Evolutionary conservation across 169 alveolate genomes (phyloP).

Genomic region (Toxoplasma gondii): DNA sequence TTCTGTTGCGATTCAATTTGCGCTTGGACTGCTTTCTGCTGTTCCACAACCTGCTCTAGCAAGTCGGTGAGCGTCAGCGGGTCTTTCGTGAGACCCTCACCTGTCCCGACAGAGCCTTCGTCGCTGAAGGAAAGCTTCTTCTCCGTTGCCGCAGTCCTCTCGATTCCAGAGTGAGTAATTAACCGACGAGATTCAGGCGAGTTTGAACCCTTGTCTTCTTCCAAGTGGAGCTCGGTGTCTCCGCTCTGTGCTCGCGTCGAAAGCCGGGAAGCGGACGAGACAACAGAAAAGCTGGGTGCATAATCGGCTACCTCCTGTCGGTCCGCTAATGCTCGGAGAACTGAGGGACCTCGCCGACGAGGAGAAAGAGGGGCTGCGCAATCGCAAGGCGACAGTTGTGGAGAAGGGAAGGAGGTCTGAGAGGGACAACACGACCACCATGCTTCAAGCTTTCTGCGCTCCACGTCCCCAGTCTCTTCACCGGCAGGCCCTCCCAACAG

Average conservation of each 20-base stretch:
- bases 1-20: neutral
- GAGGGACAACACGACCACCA: neutral
- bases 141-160: neutral
- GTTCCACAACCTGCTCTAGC: neutral
- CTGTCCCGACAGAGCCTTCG: neutral
- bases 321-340: too few species aligned
- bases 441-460: neutral
- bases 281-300: too few species aligned
- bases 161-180: too few species aligned
- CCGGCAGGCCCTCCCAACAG: neutral
- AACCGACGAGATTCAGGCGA: too few species aligned
- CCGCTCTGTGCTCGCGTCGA: too few species aligned
- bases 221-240: too few species aligned
- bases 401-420: neutral
- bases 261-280: too few species aligned
- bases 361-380: too few species aligned
- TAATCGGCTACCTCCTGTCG: too few species aligned
- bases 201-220: too few species aligned
- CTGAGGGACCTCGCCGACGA: too few species aligned
- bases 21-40: neutral
- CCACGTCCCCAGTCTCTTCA: neutral
- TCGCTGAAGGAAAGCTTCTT: neutral
- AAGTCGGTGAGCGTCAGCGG: neutral
- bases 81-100: neutral
- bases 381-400: neutral